Percentiles rank a stretch among this genome's conserved stretches.
Conservation (phyloP, 2,329 filamentous ascomycete genomes). For the Sporothrix euskadiensis region DNA sequence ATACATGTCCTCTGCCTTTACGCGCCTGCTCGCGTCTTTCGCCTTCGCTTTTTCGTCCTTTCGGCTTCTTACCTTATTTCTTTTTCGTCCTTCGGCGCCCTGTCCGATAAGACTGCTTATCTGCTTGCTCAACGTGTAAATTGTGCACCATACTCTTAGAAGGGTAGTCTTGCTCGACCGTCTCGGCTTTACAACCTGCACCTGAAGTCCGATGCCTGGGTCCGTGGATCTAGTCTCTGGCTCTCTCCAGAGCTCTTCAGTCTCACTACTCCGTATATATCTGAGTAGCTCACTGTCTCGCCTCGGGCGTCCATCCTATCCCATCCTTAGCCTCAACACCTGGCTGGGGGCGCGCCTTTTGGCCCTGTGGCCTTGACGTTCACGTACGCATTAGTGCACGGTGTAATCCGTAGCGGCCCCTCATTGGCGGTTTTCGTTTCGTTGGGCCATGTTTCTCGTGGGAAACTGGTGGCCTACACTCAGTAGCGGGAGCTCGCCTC, state of each 20-base stretch:
- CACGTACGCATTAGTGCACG: background rate
- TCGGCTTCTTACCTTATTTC: background rate
- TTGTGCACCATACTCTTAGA: background rate
- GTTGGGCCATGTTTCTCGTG: background rate
- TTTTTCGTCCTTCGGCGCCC: background rate
- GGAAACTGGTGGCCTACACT: background rate
- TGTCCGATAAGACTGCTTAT: background rate
- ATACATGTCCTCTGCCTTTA: background rate
- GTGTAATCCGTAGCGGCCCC: constrained; percentile 2
- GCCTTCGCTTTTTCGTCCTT: background rate
- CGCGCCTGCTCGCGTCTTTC: background rate
- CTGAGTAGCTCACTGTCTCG: background rate
- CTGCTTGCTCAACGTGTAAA: background rate
- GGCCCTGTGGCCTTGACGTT: background rate
- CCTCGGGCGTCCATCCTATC: constrained; percentile 3
- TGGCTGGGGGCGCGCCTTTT: background rate
- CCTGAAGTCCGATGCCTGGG: background rate
- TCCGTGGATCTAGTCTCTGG: background rate
- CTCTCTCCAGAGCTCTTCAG: background rate
- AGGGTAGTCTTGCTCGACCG: background rate
- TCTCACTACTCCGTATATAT: background rate
- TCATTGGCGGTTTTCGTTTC: background rate
- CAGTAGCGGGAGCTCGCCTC: background rate
- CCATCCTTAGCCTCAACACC: constrained; percentile 5
- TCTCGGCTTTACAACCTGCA: background rate